Percentiles rank a stretch among this genome's conserved stretches.
Conservation (phyloP, 192 early-diverging fungal species). For the Rhizophagus prolifer region DNA sequence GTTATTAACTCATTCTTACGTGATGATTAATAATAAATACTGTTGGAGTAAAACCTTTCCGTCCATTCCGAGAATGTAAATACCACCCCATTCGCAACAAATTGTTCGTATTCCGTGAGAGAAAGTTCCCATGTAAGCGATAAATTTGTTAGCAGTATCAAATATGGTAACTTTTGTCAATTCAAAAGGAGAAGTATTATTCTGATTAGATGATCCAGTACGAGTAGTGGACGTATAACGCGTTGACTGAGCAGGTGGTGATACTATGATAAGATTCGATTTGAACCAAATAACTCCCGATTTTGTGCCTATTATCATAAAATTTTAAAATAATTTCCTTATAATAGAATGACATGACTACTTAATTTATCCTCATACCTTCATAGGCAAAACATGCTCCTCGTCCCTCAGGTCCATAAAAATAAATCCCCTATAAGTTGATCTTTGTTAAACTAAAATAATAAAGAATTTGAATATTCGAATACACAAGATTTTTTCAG, state of each 20-base stretch:
- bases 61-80: constrained; percentile 81
- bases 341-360: constrained; percentile 36
- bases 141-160: constrained; percentile 90
- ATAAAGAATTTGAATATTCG: neutral
- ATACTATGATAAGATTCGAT: constrained; percentile 72
- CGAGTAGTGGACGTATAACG: constrained; percentile 43
- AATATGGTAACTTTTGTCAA: constrained; percentile 73
- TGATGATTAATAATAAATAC: constrained; percentile 11
- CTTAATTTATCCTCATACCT: constrained; percentile 31
- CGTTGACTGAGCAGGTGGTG: constrained; percentile 49
- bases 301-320: constrained; percentile 54
- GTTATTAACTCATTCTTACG: neutral
- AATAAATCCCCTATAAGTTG: constrained; percentile 68
- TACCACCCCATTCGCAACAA: constrained; percentile 84
- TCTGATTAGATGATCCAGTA: constrained; percentile 31
- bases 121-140: constrained; percentile 83
- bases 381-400: constrained; percentile 93
- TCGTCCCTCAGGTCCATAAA: constrained; percentile 88
- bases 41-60: constrained; percentile 51
- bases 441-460: neutral
- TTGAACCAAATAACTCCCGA: constrained; percentile 68
- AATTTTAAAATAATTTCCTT: constrained; percentile 38
- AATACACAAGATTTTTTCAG: neutral
- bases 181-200: constrained; percentile 39
- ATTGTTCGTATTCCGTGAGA: constrained; percentile 68